Evolutionary conservation across 164 flowering plant species (phyloP).

Genomic region (Umbellularia californica): DNA sequence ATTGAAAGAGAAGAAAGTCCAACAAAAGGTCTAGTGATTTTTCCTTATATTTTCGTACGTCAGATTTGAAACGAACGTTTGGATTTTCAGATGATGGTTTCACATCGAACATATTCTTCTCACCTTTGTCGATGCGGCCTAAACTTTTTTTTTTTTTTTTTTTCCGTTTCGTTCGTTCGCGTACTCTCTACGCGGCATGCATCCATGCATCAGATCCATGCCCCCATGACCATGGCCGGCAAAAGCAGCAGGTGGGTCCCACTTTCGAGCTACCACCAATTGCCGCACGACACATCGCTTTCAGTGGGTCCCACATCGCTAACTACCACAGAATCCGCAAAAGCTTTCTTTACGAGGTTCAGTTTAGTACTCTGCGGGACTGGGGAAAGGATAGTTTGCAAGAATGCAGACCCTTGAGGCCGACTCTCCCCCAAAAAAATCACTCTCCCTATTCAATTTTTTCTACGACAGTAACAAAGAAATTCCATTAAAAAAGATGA

Average conservation of each 20-base stretch:
- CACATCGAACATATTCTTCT: neutral
- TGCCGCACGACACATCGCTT: neutral
- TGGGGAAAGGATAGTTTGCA: too few relatives aligned
- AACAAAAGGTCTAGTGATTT: neutral
- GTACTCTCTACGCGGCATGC: neutral
- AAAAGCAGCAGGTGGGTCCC: neutral
- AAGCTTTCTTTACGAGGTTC: too few relatives aligned
- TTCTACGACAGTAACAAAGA: too few relatives aligned
- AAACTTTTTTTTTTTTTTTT: too few relatives aligned
- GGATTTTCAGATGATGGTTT: neutral
- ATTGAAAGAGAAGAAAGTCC: neutral
- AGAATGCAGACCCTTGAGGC: too few relatives aligned
- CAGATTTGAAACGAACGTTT: neutral
- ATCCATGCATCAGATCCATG: neutral
- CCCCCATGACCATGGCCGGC: neutral
- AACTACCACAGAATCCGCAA: neutral
- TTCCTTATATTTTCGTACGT: neutral
- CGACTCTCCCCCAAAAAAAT: too few relatives aligned
- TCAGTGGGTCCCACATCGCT: neutral
- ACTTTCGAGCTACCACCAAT: neutral
- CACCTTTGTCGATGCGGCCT: neutral
- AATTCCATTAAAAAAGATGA: too few relatives aligned
- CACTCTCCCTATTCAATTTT: too few relatives aligned
- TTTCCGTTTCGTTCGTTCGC: neutral
- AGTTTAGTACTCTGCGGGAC: too few relatives aligned